Percentiles rank a stretch among this genome's conserved stretches.
These are phyloP conservation scores for Aspergillus luchuensis DNA, from an alignment of 2,329 filamentous ascomycete genomes.

Conservation along the genomic window DNA sequence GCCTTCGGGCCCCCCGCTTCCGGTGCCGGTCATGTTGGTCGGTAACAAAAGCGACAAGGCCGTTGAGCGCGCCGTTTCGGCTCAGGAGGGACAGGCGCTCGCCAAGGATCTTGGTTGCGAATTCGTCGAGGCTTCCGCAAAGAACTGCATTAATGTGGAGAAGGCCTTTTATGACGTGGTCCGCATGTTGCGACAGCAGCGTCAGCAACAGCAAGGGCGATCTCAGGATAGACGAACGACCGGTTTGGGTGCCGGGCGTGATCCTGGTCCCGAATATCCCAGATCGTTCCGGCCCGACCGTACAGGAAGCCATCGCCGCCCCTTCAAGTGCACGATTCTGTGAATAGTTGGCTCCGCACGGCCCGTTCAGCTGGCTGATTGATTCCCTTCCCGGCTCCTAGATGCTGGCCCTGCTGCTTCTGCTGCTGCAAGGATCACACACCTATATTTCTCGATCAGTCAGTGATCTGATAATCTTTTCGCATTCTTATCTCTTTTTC, in stretches of 20 bases:
- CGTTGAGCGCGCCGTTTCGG: conserved; percentile 93
- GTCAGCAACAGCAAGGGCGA: conserved; percentile 55
- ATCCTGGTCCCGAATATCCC: conserved; percentile 43
- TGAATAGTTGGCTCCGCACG: conserved; percentile 26
- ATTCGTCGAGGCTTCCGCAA: conserved; percentile 94
- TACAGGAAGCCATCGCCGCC: conserved; percentile 38
- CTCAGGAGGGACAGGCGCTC: conserved; percentile 89
- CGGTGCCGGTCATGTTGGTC: conserved; percentile 94
- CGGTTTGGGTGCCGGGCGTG: conserved; percentile 38
- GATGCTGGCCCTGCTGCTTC: neutral
- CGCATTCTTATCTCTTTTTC: neutral
- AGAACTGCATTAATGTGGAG: conserved; percentile 97
- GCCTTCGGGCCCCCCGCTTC: conserved; percentile 55
- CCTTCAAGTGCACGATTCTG: conserved; percentile 42
- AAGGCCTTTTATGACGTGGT: conserved; percentile 99
- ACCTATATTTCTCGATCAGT: conserved; percentile 6
- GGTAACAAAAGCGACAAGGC: conserved; percentile 98
- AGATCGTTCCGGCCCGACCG: conserved; percentile 44
- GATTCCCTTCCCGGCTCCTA: neutral
- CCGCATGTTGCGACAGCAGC: conserved; percentile 80
- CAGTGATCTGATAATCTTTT: neutral
- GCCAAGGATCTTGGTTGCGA: conserved; percentile 92
- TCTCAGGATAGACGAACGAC: conserved; percentile 40
- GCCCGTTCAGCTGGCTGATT: neutral
- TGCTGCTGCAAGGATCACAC: neutral